Conservation (phyloP, 768 basidiomycete species). For the Russula virescens region DNA sequence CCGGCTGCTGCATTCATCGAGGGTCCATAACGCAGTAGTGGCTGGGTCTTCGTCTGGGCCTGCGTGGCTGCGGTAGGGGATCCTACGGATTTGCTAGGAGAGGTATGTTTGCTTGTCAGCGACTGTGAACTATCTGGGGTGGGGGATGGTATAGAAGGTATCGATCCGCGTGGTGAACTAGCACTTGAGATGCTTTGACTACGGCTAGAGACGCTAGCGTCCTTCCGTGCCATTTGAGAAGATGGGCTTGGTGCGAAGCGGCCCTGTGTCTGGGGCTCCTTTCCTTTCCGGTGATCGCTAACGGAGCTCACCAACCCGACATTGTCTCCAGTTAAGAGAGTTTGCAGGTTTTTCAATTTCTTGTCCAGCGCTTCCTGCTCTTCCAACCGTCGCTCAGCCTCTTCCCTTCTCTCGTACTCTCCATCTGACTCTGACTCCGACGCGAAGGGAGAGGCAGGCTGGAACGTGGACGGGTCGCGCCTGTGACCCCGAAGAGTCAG, state of each 20-base stretch:
- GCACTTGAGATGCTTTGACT: conserved; percentile 73
- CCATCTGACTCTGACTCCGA: conserved; percentile 41
- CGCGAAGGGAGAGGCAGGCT: conserved; percentile 25
- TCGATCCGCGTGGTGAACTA: conserved; percentile 70
- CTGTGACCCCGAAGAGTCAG: conserved; percentile 46
- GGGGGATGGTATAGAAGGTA: conserved; percentile 77
- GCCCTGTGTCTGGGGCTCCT: conserved; percentile 26
- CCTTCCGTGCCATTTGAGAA: conserved; percentile 36
- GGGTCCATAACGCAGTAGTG: conserved; percentile 37
- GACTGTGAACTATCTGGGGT: conserved; percentile 47
- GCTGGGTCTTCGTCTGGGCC: conserved; percentile 16
- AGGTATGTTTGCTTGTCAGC: conserved; percentile 23
- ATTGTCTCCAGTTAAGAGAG: conserved; percentile 66
- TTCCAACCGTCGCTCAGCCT: conserved; percentile 59
- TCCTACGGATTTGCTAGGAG: conserved; percentile 9
- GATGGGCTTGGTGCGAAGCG: conserved; percentile 36
- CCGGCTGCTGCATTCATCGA: conserved; percentile 38
- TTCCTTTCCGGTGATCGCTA: conserved; percentile 15
- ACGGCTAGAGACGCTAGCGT: conserved; percentile 30
- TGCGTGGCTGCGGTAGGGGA: conserved; percentile 7
- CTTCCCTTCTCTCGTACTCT: conserved; percentile 56
- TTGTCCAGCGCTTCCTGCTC: conserved; percentile 61
- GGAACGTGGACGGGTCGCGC: conserved; percentile 18
- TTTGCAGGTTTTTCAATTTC: conserved; percentile 64
- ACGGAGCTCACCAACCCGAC: conserved; percentile 56